Base-by-base conservation (phyloP, 768 basidiomycete species). In the Sarcodon aspratus region DNA sequence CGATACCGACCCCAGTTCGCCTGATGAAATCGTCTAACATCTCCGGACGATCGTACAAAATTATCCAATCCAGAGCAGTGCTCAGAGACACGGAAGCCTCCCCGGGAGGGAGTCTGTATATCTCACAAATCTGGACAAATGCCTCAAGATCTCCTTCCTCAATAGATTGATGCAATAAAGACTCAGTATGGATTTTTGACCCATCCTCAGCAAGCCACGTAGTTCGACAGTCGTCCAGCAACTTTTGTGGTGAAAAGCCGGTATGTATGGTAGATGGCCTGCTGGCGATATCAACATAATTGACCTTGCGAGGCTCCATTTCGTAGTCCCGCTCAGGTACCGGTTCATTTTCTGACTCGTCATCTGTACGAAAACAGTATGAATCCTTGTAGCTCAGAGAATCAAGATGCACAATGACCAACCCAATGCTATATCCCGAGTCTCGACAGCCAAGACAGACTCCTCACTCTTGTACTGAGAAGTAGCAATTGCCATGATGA, bases 1-100 rank as follows among this genome's bases (percentile, higher is more conserved):
- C 17, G 36, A 66, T 54, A 1, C 62, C 63, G 6, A 45, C 44
- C 8, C 78, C 79, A 0, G 73, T 74, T 36, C 72, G 71, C 10
- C 76, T 69, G 42, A 80, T 78, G 44, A 69, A 73, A 52, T 76
- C 75, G 52, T 82, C 71, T 13, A 82, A 61, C 59, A 81, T 74
- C 1, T 73, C 70, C 1, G 67, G 60, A 7, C 66, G 66, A 50
- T 81, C 79, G 3, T 59, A 36, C 0, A 21, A 8, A 4, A 78
- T n/a, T 47, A 77, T 68, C 1, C 21, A 37, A 70, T 45, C 7
- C 63, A 33, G 8, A 46, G 33, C 5, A 44, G 3, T 40, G 1
- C 21, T 27, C 57, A 54, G 0, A 69, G 44, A 6, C 65, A 54
- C 40, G 64, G 46, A 10, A 58, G 57, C 12, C 63, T 52, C 31